Percentiles rank a stretch among this genome's conserved stretches.
Evolutionary conservation across 441 rosid species (phyloP).

Genomic region (Melianthus villosus): DNA sequence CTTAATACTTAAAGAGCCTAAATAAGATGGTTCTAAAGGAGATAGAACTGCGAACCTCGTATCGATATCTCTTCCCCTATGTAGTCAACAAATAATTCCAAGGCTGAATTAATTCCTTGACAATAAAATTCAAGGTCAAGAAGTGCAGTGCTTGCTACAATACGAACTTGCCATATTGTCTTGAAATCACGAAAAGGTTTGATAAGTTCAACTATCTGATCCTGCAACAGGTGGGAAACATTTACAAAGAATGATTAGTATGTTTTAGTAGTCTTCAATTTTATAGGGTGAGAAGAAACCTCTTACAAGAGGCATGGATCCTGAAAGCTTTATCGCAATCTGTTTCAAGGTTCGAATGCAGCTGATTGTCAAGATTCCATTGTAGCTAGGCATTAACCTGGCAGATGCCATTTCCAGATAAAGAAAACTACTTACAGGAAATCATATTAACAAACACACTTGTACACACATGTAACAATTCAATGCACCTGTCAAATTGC

Average conservation of each 20-base stretch:
- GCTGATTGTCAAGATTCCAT: constrained; percentile 79
- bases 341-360: constrained; percentile 82
- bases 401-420: constrained; percentile 11
- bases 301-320: constrained; percentile 63
- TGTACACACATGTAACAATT: constrained; percentile 9
- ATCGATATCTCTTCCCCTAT: constrained; percentile 64
- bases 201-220: constrained; percentile 56
- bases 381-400: constrained; percentile 95
- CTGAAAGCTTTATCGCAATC: constrained; percentile 73
- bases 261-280: constrained; percentile 6
- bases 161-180: constrained; percentile 55
- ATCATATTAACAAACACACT: constrained; percentile 3
- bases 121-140: constrained; percentile 74
- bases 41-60: constrained; percentile 43
- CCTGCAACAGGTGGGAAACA: constrained; percentile 31
- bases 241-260: constrained; percentile 7
- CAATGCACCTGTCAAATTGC: constrained; percentile 78
- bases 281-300: constrained; percentile 4
- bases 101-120: constrained; percentile 69
- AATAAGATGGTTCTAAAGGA: not conserved
- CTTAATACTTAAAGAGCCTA: not conserved
- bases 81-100: constrained; percentile 47
- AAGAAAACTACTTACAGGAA: constrained; percentile 9
- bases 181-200: constrained; percentile 53
- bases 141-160: constrained; percentile 85